Evolutionary conservation across 2,329 filamentous ascomycete species (phyloP).

Genomic region (Neopestalotiopsis clavispora): DNA sequence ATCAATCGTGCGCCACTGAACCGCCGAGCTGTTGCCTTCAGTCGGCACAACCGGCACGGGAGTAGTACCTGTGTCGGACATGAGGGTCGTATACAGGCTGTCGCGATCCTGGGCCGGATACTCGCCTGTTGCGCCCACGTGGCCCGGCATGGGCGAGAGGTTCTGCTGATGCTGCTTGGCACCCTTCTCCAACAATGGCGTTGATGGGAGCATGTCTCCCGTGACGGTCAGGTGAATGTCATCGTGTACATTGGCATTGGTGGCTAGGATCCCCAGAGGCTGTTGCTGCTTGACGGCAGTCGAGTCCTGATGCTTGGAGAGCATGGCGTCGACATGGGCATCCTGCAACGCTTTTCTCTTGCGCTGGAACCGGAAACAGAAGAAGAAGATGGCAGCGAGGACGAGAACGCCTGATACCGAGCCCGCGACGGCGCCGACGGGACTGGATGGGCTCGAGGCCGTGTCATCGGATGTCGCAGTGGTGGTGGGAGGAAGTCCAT

Average conservation of each 20-base stretch:
- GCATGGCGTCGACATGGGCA: conserved; percentile 19
- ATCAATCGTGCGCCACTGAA: conserved; percentile 25
- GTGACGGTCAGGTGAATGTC: conserved; percentile 21
- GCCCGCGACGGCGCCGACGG: conserved; percentile 30
- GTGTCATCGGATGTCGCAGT: conserved; percentile 2
- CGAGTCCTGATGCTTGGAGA: conserved; percentile 13
- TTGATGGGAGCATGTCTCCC: conserved; percentile 26
- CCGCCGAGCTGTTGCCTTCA: conserved; percentile 26
- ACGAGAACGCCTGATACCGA: conserved; percentile 31
- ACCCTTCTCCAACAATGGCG: conserved; percentile 31
- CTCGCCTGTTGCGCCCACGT: conserved; percentile 13
- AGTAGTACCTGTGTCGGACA: background rate
- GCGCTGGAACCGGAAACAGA: conserved; percentile 29
- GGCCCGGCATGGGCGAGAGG: background rate
- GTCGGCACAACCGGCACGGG: conserved; percentile 10
- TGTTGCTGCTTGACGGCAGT: background rate
- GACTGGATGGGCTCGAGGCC: conserved; percentile 18
- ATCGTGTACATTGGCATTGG: conserved; percentile 12
- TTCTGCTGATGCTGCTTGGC: background rate
- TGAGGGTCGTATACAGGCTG: background rate
- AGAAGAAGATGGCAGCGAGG: conserved; percentile 24
- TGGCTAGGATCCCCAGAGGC: conserved; percentile 22
- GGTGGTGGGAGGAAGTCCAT: conserved; percentile 13
- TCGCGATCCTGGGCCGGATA: background rate
- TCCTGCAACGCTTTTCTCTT: conserved; percentile 28